Conservation (phyloP, 192 early-diverging fungal genomes). For the Irineochytrium annulatum region DNA sequence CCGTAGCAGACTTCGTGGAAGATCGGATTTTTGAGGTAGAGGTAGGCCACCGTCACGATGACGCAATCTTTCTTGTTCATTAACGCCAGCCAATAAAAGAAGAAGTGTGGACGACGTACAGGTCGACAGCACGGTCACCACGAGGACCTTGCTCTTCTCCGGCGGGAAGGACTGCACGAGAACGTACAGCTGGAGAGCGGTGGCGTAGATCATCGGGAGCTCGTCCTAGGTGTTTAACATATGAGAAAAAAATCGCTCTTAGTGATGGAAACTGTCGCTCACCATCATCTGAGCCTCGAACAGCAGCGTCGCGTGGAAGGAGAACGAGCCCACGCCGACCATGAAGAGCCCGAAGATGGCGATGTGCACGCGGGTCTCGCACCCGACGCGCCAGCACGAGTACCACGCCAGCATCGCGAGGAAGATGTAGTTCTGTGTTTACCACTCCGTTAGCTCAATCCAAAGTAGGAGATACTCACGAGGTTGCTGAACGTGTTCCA, state of each 20-base stretch:
- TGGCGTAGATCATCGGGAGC: conserved; percentile 58
- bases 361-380: conserved; percentile 51
- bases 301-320: conserved; percentile 73
- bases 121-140: not conserved
- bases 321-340: conserved; percentile 70
- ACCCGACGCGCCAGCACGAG: conserved; percentile 39
- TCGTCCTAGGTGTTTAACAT: conserved; percentile 51
- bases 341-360: conserved; percentile 57
- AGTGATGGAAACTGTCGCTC: not conserved
- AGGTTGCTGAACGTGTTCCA: conserved; percentile 74
- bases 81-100: conserved; percentile 11
- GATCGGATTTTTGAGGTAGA: conserved; percentile 63
- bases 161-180: conserved; percentile 22
- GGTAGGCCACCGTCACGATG: conserved; percentile 46
- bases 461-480: no score
- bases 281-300: conserved; percentile 64
- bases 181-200: conserved; percentile 21
- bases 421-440: no score
- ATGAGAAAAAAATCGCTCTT: not conserved
- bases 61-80: conserved; percentile 10
- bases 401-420: conserved; percentile 59
- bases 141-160: conserved; percentile 14
- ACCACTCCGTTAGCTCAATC: no score
- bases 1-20: conserved; percentile 55
- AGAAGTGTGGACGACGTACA: conserved; percentile 1